Evolutionary conservation across 2,329 filamentous ascomycete genomes (phyloP).

Genomic region (Neocatenulostroma microsporum): DNA sequence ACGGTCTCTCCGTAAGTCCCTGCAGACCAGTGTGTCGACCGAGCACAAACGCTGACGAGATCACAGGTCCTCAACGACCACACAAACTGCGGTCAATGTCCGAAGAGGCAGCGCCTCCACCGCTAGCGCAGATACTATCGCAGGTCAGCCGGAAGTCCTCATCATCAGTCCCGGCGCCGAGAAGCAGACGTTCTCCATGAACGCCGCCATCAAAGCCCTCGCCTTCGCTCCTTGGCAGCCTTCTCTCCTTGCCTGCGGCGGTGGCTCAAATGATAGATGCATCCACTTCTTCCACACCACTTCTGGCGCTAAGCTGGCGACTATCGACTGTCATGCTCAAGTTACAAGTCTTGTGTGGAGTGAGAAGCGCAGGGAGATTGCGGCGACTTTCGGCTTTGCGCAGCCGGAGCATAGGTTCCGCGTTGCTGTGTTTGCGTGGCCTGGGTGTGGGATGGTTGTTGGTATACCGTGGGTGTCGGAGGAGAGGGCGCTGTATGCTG

Average conservation of each 20-base stretch:
- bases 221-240: slow-evolving; percentile 94
- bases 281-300: slow-evolving; percentile 92
- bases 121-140: slow-evolving; percentile 3
- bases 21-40: no score
- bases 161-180: slow-evolving; percentile 35
- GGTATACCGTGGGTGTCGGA: slow-evolving; percentile 77
- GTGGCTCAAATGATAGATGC: slow-evolving; percentile 87
- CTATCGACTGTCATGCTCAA: slow-evolving; percentile 86
- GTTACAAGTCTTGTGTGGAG: slow-evolving; percentile 91
- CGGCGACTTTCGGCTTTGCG: slow-evolving; percentile 86
- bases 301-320: slow-evolving; percentile 76
- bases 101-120: slow-evolving; percentile 10
- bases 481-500: slow-evolving; percentile 75
- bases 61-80: no score
- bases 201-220: slow-evolving; percentile 89
- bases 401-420: slow-evolving; percentile 83
- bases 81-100: no score
- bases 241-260: slow-evolving; percentile 78
- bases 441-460: slow-evolving; percentile 76
- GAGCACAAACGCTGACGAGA: no score
- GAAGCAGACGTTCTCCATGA: slow-evolving; percentile 67
- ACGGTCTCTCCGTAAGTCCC: no score
- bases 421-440: slow-evolving; percentile 92
- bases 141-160: slow-evolving; percentile 27
- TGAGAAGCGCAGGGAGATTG: slow-evolving; percentile 64